Base-by-base conservation (phyloP, 2,329 filamentous ascomycete species). In the Fusarium succisae region DNA sequence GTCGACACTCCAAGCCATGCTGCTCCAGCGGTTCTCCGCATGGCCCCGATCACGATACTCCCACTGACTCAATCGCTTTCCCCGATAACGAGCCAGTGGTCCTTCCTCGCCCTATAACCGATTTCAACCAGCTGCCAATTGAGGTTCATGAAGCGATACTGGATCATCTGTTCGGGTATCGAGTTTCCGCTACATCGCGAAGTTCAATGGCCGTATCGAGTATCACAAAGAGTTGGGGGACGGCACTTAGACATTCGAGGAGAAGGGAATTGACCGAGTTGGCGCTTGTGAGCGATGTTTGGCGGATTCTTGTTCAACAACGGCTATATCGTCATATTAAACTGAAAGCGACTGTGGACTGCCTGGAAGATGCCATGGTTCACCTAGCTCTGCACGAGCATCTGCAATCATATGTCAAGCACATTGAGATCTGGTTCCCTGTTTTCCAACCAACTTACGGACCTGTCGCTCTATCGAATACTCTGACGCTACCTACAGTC, bases 381-480 rank as follows among this genome's bases (percentile, higher is more conserved):
- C 94, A 92, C 84, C 92, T 94, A 74, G 80, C 83, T 22, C 74
- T 81, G 15, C 87, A 91, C 67, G 84, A 86, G 35, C 89, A 93
- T 76, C 87, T 94, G 11, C 86, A 88, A 26, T 76, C 82, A 14
- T 90, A 93, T 74, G 90, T 94, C 68, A 91, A 90, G 73, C 92
- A 94, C 77, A 88, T 94, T 67, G 92, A 94, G 81, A 86, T 94
- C 47, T 94, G 92, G 92, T 93, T 94, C 70, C 92, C 93, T 7
- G 92, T 94, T 45, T 94, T 92, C 76, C 88, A 91, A 73, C 89
- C 88, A 26, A 87, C 86, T 18, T 84, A 86, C 65, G 82, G 84
- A 15, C 82, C 86, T 10, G 77, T 83, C 45, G 82, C 84, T 8
- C 74, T 84, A 26, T 84, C 85, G 22, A 84, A 84, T 45, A 84